A percentile compares a stretch with the other conserved stretches of the same genome.
These are phyloP conservation scores for Candida pseudoglaebosa DNA, from an alignment of 805 yeast species.

Conservation along the genomic window DNA sequence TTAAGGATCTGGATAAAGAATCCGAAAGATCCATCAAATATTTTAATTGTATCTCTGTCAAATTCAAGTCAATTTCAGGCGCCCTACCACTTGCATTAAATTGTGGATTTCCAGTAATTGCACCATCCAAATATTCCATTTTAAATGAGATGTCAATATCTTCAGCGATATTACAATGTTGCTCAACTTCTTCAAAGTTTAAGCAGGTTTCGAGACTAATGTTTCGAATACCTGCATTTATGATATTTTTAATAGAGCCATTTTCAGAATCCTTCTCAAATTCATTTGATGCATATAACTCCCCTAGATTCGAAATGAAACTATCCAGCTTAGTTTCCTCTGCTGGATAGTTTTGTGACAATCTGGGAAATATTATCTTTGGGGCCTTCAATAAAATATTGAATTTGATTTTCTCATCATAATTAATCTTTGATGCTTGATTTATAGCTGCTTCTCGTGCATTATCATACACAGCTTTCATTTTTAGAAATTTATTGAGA, in stretches of 20 bases:
- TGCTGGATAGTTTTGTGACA: constrained; percentile 34
- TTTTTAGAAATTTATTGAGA: constrained; percentile 68
- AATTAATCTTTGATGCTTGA: constrained; percentile 65
- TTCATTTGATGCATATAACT: constrained; percentile 63
- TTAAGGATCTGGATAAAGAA: constrained; percentile 53
- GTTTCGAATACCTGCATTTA: constrained; percentile 68
- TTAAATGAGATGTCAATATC: constrained; percentile 59
- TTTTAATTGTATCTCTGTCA: constrained; percentile 71
- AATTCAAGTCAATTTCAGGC: constrained; percentile 56
- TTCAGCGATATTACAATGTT: constrained; percentile 60
- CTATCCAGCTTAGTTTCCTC: constrained; percentile 13
- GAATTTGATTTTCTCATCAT: constrained; percentile 60
- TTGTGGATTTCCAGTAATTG: constrained; percentile 39
- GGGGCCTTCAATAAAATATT: constrained; percentile 79
- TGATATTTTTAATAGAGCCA: constrained; percentile 44
- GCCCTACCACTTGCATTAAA: constrained; percentile 53
- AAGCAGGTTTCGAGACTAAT: constrained; percentile 65
- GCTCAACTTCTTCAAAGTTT: constrained; percentile 43
- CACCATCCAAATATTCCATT: constrained; percentile 50
- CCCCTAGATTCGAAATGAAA: constrained; percentile 54
- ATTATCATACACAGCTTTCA: constrained; percentile 85
- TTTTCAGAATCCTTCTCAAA: constrained; percentile 36
- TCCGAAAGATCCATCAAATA: constrained; percentile 54
- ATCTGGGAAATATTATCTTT: constrained; percentile 69
- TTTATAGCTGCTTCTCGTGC: constrained; percentile 87